phyloP scores from a whole-genome alignment of 192 early-diverging fungal species.

The Dimargaris verticillata region DNA sequence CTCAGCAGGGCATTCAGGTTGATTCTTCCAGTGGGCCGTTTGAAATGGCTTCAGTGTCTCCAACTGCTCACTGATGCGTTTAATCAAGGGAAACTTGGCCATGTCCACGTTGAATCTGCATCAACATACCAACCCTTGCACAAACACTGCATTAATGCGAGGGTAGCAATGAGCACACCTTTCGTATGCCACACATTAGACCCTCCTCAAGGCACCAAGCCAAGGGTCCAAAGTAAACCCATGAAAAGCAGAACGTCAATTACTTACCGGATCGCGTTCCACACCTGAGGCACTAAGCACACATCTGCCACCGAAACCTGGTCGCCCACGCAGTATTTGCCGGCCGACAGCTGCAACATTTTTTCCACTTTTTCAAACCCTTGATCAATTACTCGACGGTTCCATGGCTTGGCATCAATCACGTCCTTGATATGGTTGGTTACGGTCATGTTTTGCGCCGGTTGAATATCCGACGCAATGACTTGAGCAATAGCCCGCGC shows the following conservation, averaged over 20 bases:
- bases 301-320: conserved; percentile 72
- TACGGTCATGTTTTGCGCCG: conserved; percentile 68
- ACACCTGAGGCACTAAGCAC: conserved; percentile 58
- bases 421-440: conserved; percentile 36
- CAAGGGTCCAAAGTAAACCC: too few species aligned
- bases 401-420: conserved; percentile 19
- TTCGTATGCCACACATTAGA: too few species aligned
- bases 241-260: too few species aligned
- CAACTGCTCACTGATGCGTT: conserved; percentile 35
- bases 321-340: conserved; percentile 64
- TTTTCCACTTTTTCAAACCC: conserved; percentile 56
- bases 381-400: conserved; percentile 31
- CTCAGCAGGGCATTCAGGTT: conserved; percentile 48
- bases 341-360: conserved; percentile 41
- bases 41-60: conserved; percentile 46
- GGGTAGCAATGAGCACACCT: too few species aligned
- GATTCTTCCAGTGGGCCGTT: conserved; percentile 36
- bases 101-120: conserved; percentile 48
- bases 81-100: conserved; percentile 45
- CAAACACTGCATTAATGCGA: too few species aligned
- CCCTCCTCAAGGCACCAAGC: too few species aligned
- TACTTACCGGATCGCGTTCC: conserved; percentile 44
- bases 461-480: conserved; percentile 74
- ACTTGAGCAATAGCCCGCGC: conserved; percentile 52
- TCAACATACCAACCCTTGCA: too few species aligned